Base-by-base conservation (phyloP, 768 basidiomycete species). In the Pholiota molesta region DNA sequence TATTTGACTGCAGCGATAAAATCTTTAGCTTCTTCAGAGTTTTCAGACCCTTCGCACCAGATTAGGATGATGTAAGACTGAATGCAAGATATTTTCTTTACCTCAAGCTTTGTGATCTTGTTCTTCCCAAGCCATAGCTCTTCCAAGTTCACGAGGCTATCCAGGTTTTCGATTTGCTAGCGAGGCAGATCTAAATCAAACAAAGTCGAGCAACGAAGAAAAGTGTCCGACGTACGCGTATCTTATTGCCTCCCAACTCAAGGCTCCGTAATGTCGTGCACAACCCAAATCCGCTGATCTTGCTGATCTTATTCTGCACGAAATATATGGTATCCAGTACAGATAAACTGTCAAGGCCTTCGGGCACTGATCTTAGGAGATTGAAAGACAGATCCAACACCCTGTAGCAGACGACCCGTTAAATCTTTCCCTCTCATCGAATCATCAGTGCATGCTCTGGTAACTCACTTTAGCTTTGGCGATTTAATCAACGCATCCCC, bases 61-160 rank as follows among this genome's bases (percentile, higher is more conserved):
- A 40, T 40, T 7, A 54, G 59, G n/a, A 16, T 3, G 33, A 53
- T 16, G 9, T 21, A 23, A 29, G 52, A 16, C 47, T 42, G 16
- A n/a, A 10, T 21, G n/a, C 3, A 19, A 45, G 19, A 35, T 19
- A 47, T 29, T 28, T n/a, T 40, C 21, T 70, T 44, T 65, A 93
- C 94, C 83, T 96, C 91, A 4, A 99, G 83, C 72, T 86, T 89
- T 6, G 88, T 73, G 61, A 99, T 94, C 78, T 98, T 99, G 73
- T 99, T 99, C 83, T 99, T 99, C 8, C 97, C 97, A 2, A 99
- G 77, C 95, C 97, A 99, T 2, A 99, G 79, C 68, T 98, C 95
- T 66, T 95, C 93, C 10, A 99, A 78, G 65, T 90, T 92, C 1
- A 88, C 84, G 40, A 97, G 78, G 1, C 84, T 80, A 11, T 93